These are phyloP conservation scores for Asterionellopsis glacialis DNA, from an alignment of 108 stramenopile species.

Conservation along the genomic window DNA sequence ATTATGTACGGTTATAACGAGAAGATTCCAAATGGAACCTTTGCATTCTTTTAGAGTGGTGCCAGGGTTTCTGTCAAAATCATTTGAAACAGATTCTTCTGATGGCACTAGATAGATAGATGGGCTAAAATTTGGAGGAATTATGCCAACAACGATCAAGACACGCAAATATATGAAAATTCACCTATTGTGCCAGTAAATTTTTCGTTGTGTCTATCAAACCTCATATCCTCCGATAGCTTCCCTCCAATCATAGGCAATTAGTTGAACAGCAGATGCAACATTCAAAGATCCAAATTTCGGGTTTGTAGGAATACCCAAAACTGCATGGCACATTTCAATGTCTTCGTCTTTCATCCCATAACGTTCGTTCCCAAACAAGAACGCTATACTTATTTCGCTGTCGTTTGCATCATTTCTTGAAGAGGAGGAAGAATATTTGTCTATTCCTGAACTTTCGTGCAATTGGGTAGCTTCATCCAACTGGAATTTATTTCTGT, in stretches of 20 bases:
- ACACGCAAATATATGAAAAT: too few relatives aligned
- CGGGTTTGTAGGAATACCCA: slow-evolving; percentile 71
- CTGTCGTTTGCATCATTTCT: slow-evolving; percentile 1
- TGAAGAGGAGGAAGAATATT: not conserved
- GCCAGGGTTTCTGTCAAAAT: too few relatives aligned
- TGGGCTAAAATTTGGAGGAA: too few relatives aligned
- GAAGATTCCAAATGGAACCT: too few relatives aligned
- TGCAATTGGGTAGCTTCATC: too few relatives aligned
- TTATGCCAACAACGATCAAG: too few relatives aligned
- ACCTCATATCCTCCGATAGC: slow-evolving; percentile 21
- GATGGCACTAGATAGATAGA: too few relatives aligned
- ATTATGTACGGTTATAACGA: too few relatives aligned
- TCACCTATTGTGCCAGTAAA: too few relatives aligned
- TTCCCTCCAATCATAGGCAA: slow-evolving; percentile 63
- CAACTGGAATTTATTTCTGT: not conserved
- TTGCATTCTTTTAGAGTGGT: too few relatives aligned
- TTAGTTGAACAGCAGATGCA: slow-evolving; percentile 62
- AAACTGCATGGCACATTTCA: slow-evolving; percentile 38
- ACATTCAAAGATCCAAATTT: slow-evolving; percentile 60
- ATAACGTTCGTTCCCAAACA: slow-evolving; percentile 57
- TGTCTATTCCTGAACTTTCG: not conserved
- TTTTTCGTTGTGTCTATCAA: not conserved
- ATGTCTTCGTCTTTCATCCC: slow-evolving; percentile 49
- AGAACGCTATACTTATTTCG: slow-evolving; percentile 29
- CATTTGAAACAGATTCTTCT: too few relatives aligned